Base-by-base conservation (phyloP, 768 basidiomycete species). In the Asterophora lycoperdoides region DNA sequence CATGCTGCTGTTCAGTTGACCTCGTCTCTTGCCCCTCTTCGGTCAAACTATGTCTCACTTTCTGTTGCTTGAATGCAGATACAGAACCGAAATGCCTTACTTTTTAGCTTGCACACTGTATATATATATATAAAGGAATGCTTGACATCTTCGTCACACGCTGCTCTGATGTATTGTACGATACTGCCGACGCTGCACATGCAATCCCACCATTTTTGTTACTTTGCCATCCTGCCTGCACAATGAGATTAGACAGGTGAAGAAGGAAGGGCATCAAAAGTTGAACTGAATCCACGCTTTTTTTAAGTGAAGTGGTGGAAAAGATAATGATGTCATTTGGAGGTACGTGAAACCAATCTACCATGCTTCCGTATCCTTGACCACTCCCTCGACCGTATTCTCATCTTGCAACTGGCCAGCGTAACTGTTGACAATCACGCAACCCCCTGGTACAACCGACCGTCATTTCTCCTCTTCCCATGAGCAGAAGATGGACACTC, bases 361-460 rank as follows among this genome's bases (percentile, higher is more conserved):
- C 71, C 73, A 74, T 26, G 69, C 66, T 55, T 75, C 73, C 13
- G 68, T 70, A 47, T 75, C 75, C 60, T 74, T 74, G 49, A 70
- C 65, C 39, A 69, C 61, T 38, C 62, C 64, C 37, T 64, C 63
- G 17, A 65, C 60, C 14, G 57, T 62, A 40, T 72, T 68, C 51
- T 78, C 75, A 53, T 76, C 76, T 29, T 58, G 66, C 41, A 79
- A 61, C 59, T 79, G 76, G 46, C 60, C 65, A 41, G 64, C 66
- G 51, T 79, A 77, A 46, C 63, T 65, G 34, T 63, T 64, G 37
- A 79, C 73, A 48, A 79, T 75, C 51, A 74, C 63, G 56, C 72
- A 74, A 51, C 69, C 73, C 69, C 74, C 76, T 75, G 54, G 23
- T 18, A 43, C 43, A 36, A 37, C 39, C 10, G 42, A 34, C 37